Evolutionary conservation across 257 asterid genomes (phyloP).

Genomic region (Anisodus acutangulus): DNA sequence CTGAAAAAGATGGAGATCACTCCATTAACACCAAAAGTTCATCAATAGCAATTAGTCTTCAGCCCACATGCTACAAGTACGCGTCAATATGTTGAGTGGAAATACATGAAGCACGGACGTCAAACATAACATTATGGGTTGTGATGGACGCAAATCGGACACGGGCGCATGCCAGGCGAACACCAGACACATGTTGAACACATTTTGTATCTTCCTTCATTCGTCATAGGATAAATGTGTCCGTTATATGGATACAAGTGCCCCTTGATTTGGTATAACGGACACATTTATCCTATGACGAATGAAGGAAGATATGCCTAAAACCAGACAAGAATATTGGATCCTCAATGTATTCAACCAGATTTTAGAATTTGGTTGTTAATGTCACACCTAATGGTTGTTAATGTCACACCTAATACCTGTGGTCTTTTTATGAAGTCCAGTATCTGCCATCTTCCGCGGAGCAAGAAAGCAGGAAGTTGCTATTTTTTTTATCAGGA

Average conservation of each 20-base stretch:
- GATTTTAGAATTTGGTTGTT: neutral
- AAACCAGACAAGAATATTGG: neutral
- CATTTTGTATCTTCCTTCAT: neutral
- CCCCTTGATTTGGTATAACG: neutral
- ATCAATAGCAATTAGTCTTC: neutral
- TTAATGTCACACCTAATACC: neutral
- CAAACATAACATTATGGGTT: too few relatives aligned
- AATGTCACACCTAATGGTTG: slow-evolving; percentile 7
- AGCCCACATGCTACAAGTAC: too few relatives aligned
- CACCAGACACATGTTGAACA: too few relatives aligned
- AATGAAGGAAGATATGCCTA: neutral
- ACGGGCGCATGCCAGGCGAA: too few relatives aligned
- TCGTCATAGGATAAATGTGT: neutral
- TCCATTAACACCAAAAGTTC: slow-evolving; percentile 17
- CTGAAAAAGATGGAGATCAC: slow-evolving; percentile 44
- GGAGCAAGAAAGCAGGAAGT: neutral
- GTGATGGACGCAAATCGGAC: too few relatives aligned
- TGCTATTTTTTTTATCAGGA: neutral
- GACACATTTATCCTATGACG: neutral
- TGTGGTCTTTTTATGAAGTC: too few relatives aligned
- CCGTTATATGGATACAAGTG: neutral
- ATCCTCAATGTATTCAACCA: neutral
- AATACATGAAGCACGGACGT: too few relatives aligned
- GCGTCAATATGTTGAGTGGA: too few relatives aligned
- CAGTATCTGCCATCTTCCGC: neutral